phyloP scores from a whole-genome alignment of 805 yeast genomes.

The Suhomyces sp. region DNA sequence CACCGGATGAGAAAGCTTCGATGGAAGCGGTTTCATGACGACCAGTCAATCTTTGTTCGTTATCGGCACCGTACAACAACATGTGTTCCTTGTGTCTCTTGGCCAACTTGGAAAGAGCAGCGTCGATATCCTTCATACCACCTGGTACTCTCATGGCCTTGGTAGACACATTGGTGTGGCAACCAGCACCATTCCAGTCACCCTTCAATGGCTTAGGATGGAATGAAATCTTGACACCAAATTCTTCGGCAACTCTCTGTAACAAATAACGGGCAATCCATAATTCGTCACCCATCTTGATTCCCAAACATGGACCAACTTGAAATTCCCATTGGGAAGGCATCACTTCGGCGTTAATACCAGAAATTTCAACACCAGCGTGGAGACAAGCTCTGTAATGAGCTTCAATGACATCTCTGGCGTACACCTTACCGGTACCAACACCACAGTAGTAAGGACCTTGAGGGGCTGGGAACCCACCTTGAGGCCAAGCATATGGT shows the following conservation, averaged over 20 bases:
- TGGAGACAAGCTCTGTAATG: slow-evolving; percentile 97
- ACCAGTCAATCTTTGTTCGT: slow-evolving; percentile 94
- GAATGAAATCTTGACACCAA: slow-evolving; percentile 96
- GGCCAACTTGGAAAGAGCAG: slow-evolving; percentile 88
- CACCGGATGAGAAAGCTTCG: slow-evolving; percentile 91
- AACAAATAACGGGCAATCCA: slow-evolving; percentile 94
- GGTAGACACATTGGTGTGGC: slow-evolving; percentile 98
- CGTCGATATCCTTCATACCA: slow-evolving; percentile 93
- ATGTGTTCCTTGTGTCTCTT: slow-evolving; percentile 97
- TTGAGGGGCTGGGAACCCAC: slow-evolving; percentile 99
- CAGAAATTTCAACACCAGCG: slow-evolving; percentile 87
- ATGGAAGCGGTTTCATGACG: slow-evolving; percentile 97
- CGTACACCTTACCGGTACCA: slow-evolving; percentile 96
- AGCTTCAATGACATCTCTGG: slow-evolving; percentile 98
- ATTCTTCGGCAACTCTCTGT: slow-evolving; percentile 96
- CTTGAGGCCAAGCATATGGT: slow-evolving; percentile 98
- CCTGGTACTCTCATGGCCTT: slow-evolving; percentile 88
- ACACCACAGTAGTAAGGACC: slow-evolving; percentile 99
- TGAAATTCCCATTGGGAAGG: slow-evolving; percentile 99
- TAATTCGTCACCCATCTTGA: slow-evolving; percentile 94
- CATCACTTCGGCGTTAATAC: slow-evolving; percentile 99
- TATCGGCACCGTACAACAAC: slow-evolving; percentile 91
- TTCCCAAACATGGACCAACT: slow-evolving; percentile 97
- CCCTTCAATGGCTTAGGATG: slow-evolving; percentile 99
- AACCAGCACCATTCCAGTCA: slow-evolving; percentile 99